These are phyloP conservation scores for Ophiostoma australiae DNA, from an alignment of 2,329 filamentous ascomycete species.

Conservation along the genomic window DNA sequence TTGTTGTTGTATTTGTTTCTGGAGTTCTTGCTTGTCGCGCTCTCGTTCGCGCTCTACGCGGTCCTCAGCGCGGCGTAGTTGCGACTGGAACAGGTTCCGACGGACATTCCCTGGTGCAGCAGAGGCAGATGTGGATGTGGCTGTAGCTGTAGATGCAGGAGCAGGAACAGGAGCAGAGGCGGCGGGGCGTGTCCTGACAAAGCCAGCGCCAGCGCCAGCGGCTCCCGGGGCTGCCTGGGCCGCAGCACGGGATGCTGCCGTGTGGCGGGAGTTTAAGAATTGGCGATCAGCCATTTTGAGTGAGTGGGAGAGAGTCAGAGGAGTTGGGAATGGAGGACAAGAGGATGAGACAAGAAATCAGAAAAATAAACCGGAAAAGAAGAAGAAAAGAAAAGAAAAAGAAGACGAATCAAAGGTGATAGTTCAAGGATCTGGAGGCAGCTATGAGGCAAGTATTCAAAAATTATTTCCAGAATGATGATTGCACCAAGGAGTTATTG, in stretches of 20 bases:
- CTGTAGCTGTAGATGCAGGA: background rate
- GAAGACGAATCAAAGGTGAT: background rate
- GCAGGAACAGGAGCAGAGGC: background rate
- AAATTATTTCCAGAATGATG: background rate
- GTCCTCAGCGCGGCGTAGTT: conserved; percentile 45
- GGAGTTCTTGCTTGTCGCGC: background rate
- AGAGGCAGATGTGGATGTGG: background rate
- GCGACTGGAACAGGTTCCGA: conserved; percentile 56
- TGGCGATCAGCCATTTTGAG: conserved; percentile 26
- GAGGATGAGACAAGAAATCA: no score
- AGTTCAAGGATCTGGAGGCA: background rate
- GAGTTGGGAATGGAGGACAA: no score
- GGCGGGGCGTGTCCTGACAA: background rate
- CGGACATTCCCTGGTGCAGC: conserved; percentile 37
- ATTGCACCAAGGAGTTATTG: no score
- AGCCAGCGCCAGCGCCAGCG: background rate
- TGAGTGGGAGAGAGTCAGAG: background rate
- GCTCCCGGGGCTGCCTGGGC: background rate
- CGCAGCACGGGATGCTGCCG: conserved; percentile 19
- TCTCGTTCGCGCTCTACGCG: background rate
- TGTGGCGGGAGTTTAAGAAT: conserved; percentile 17
- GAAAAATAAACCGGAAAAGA: no score
- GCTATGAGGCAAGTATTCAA: background rate
- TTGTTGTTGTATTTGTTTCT: background rate
- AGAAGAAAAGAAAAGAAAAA: background rate